A percentile compares a stretch with the other conserved stretches of the same genome.
Conservation (phyloP, 257 asterid species). For the Nicotiana otophora region DNA sequence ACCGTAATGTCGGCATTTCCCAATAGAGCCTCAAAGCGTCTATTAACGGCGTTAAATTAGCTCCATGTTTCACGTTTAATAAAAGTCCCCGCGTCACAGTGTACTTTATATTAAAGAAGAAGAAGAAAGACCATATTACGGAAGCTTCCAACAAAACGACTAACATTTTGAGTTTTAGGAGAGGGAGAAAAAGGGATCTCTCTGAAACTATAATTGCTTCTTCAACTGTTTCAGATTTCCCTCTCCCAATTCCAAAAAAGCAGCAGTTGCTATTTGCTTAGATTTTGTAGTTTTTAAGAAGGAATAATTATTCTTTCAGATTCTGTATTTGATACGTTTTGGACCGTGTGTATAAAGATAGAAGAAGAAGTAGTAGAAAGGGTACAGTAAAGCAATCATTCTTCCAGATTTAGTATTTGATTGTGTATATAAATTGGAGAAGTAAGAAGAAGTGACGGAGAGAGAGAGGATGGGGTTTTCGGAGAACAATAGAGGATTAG, state of each 20-base stretch:
- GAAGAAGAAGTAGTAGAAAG: conserved; percentile 5
- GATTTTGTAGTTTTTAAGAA: conserved; percentile 6
- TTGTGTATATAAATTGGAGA: background rate
- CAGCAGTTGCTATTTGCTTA: background rate
- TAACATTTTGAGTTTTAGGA: background rate
- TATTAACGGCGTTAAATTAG: background rate
- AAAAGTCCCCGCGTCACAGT: background rate
- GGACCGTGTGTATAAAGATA: background rate
- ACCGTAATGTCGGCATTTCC: background rate
- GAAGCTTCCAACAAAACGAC: conserved; percentile 11
- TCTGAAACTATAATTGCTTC: background rate
- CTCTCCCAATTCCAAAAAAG: background rate
- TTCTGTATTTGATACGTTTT: background rate
- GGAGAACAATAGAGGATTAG: conserved; percentile 70
- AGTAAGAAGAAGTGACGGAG: background rate
- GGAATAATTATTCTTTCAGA: background rate
- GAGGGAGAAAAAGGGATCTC: background rate
- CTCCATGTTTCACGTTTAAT: background rate
- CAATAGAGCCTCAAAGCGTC: background rate
- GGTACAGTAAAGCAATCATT: background rate
- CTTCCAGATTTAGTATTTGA: background rate
- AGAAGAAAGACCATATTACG: background rate
- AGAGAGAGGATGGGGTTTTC: conserved; percentile 37
- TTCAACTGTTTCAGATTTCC: background rate
- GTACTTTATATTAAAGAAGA: background rate